These are phyloP conservation scores for Camellia sinensis DNA, from an alignment of 148 eudicot species.

Conservation along the genomic window DNA sequence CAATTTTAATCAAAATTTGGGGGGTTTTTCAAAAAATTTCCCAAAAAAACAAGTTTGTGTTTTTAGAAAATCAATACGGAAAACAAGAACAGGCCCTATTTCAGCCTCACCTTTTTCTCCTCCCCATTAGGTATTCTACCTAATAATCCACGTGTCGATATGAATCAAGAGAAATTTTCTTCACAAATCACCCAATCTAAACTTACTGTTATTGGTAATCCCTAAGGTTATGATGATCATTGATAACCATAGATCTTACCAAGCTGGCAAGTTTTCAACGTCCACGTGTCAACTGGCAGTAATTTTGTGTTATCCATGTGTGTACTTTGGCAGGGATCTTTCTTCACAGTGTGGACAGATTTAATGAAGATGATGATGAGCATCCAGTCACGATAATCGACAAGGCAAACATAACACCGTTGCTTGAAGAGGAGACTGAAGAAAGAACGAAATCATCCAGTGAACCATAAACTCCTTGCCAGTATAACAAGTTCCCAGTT, in stretches of 20 bases:
- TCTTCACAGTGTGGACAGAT: conserved; percentile 54
- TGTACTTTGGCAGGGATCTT: conserved; percentile 47
- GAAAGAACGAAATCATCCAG: conserved; percentile 18
- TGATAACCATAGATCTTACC: neutral
- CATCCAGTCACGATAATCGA: conserved; percentile 17
- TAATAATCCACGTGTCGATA: too few relatives aligned
- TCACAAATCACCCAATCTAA: too few relatives aligned
- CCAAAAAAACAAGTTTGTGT: too few relatives aligned
- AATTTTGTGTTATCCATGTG: neutral
- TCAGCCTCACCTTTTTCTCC: too few relatives aligned
- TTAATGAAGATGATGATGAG: conserved; percentile 43
- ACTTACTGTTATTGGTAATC: too few relatives aligned
- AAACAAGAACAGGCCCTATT: too few relatives aligned
- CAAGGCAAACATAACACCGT: conserved; percentile 35
- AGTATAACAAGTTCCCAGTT: neutral
- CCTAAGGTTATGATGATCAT: too few relatives aligned
- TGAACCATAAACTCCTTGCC: neutral
- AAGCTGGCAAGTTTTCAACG: neutral
- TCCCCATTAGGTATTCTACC: too few relatives aligned
- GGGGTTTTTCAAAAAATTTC: too few relatives aligned
- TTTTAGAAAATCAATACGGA: too few relatives aligned
- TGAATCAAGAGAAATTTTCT: too few relatives aligned
- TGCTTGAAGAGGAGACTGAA: conserved; percentile 37
- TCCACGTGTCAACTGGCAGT: neutral
- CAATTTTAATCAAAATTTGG: too few relatives aligned